Percentiles rank a stretch among this genome's conserved stretches.
These are phyloP conservation scores for Phoma sp. DNA, from an alignment of 2,329 filamentous ascomycete genomes.

Conservation along the genomic window DNA sequence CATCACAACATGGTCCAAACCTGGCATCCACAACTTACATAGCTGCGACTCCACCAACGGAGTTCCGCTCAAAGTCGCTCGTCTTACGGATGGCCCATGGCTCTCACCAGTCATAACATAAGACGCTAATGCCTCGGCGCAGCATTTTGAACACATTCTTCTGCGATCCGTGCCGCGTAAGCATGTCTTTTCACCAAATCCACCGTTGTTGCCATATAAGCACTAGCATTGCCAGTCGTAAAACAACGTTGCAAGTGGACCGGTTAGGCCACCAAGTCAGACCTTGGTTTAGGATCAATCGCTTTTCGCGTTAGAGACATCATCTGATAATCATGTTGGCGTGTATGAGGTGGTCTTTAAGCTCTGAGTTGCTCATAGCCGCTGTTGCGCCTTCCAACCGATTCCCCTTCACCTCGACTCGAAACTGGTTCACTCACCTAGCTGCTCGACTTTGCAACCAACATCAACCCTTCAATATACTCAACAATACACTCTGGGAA, in stretches of 20 bases:
- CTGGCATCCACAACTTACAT: neutral
- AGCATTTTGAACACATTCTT: neutral
- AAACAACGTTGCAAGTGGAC: neutral
- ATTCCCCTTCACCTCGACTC: neutral
- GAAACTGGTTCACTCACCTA: neutral
- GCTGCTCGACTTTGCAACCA: no score
- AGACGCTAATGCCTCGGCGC: neutral
- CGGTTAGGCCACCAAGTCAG: constrained; percentile 1
- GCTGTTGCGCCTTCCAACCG: neutral
- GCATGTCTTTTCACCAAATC: neutral
- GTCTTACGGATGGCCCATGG: neutral
- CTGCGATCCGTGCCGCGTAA: neutral
- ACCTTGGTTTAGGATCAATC: neutral
- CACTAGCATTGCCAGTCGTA: neutral
- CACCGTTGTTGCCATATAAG: neutral
- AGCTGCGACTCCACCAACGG: neutral
- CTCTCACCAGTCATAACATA: neutral
- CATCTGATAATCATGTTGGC: neutral
- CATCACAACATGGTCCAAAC: neutral
- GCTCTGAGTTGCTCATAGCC: neutral
- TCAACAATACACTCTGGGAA: neutral
- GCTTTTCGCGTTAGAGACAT: neutral
- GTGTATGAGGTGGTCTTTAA: neutral
- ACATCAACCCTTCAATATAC: neutral
- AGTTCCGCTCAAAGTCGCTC: neutral